These are phyloP conservation scores for Populus hybrid DNA, from an alignment of 441 rosid genomes.

Conservation along the genomic window DNA sequence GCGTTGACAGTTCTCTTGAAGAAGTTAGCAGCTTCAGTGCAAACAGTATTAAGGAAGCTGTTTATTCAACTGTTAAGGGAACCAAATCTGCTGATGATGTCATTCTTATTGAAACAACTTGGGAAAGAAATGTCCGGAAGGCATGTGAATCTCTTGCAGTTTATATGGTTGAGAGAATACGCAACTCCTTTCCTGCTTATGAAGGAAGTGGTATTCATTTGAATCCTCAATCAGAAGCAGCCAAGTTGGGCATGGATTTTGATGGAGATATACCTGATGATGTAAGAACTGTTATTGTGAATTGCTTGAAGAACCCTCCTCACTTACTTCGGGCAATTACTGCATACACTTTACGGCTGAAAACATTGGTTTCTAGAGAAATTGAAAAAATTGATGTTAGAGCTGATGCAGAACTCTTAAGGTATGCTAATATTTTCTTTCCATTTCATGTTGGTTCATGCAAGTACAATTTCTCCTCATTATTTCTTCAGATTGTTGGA, in stretches of 20 bases:
- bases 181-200: slow-evolving; percentile 76
- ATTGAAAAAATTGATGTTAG: slow-evolving; percentile 84
- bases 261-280: slow-evolving; percentile 81
- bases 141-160: slow-evolving; percentile 83
- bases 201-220: slow-evolving; percentile 88
- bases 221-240: slow-evolving; percentile 70
- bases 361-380: slow-evolving; percentile 67
- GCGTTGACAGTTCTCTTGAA: slow-evolving; percentile 53
- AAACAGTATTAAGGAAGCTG: slow-evolving; percentile 65
- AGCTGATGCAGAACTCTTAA: slow-evolving; percentile 88
- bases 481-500: neutral
- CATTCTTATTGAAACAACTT: slow-evolving; percentile 78
- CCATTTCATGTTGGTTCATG: neutral
- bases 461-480: neutral
- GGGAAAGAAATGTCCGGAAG: slow-evolving; percentile 75
- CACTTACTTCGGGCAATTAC: slow-evolving; percentile 76
- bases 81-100: slow-evolving; percentile 72
- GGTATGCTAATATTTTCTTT: slow-evolving; percentile 31
- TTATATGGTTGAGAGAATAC: slow-evolving; percentile 63
- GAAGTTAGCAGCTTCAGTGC: slow-evolving; percentile 43
- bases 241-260: slow-evolving; percentile 76
- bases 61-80: slow-evolving; percentile 87
- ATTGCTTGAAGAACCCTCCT: slow-evolving; percentile 74
- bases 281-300: slow-evolving; percentile 50
- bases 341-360: slow-evolving; percentile 60